These are phyloP conservation scores for Sporothrix brasiliensis DNA, from an alignment of 2,329 filamentous ascomycete species.

Conservation along the genomic window DNA sequence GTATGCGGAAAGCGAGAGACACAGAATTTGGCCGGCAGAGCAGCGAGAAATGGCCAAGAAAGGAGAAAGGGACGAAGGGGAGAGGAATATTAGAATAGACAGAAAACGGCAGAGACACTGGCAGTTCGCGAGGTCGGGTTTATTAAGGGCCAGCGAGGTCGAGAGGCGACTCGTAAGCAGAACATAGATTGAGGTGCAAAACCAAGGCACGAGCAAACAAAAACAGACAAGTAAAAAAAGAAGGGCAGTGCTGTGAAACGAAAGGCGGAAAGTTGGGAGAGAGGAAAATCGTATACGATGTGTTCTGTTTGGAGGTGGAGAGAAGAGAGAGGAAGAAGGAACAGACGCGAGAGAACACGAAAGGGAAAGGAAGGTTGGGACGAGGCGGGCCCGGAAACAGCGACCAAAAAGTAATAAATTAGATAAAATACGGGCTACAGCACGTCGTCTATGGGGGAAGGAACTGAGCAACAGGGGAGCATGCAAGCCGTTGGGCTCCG, in stretches of 20 bases:
- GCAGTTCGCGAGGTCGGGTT: not conserved
- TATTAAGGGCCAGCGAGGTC: too few species aligned
- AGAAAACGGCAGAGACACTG: not conserved
- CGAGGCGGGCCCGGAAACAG: conserved; percentile 6
- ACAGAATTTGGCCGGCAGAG: not conserved
- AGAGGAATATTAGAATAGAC: not conserved
- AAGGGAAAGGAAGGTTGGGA: conserved; percentile 22
- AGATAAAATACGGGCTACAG: conserved; percentile 15
- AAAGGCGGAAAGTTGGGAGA: conserved; percentile 22
- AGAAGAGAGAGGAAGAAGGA: not conserved
- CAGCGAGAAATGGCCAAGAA: not conserved
- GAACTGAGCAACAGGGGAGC: conserved; percentile 27
- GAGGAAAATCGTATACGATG: conserved; percentile 21
- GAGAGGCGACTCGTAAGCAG: conserved; percentile 1
- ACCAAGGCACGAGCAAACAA: not conserved
- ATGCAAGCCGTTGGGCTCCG: conserved; percentile 25
- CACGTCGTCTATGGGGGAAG: conserved; percentile 18
- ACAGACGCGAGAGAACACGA: conserved; percentile 4
- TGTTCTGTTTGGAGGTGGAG: conserved; percentile 17
- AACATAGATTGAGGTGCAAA: conserved; percentile 13
- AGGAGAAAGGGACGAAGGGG: not conserved
- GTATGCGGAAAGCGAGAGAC: conserved; percentile 3
- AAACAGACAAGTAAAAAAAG: not conserved
- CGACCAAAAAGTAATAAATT: conserved; percentile 6
- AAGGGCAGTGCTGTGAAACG: conserved; percentile 18